Evolutionary conservation across 73 alveolate genomes (phyloP).

Genomic region (Uronychia binucleata): DNA sequence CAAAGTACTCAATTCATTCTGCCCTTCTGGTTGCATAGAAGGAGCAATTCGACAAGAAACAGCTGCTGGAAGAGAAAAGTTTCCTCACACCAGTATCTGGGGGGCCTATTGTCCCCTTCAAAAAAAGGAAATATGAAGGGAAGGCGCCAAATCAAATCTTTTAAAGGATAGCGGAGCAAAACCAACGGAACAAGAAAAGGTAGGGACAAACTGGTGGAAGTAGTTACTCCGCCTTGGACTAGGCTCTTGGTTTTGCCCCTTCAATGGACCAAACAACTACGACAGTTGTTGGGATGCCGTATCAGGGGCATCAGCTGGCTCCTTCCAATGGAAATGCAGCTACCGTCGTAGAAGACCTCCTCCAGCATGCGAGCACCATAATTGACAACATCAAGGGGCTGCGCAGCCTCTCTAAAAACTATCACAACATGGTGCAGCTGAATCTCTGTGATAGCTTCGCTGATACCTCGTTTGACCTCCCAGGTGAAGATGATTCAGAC

Average conservation of each 20-base stretch:
- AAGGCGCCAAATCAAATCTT: not conserved
- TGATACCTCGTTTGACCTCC: not conserved
- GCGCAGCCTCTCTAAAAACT: not conserved
- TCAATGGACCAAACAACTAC: too few relatives aligned
- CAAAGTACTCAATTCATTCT: not conserved
- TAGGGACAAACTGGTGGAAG: not conserved
- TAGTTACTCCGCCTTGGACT: not conserved
- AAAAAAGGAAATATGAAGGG: not conserved
- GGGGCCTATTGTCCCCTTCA: not conserved
- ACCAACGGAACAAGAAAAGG: not conserved
- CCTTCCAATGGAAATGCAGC: too few relatives aligned
- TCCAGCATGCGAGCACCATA: not conserved
- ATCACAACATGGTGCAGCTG: not conserved
- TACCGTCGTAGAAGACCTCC: not conserved
- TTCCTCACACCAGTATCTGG: not conserved
- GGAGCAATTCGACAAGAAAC: not conserved
- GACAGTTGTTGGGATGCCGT: too few relatives aligned
- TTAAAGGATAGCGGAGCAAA: not conserved
- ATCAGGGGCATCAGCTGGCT: too few relatives aligned
- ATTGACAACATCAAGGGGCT: not conserved
- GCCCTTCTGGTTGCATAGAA: not conserved
- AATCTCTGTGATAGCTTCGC: not conserved
- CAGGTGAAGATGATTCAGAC: too few relatives aligned
- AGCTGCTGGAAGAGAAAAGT: not conserved
- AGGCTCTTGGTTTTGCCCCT: not conserved